Evolutionary conservation across 2,329 filamentous ascomycete genomes (phyloP), one percentile per base, ranked within the genome.

Genomic region (Sporothrix brasiliensis): DNA sequence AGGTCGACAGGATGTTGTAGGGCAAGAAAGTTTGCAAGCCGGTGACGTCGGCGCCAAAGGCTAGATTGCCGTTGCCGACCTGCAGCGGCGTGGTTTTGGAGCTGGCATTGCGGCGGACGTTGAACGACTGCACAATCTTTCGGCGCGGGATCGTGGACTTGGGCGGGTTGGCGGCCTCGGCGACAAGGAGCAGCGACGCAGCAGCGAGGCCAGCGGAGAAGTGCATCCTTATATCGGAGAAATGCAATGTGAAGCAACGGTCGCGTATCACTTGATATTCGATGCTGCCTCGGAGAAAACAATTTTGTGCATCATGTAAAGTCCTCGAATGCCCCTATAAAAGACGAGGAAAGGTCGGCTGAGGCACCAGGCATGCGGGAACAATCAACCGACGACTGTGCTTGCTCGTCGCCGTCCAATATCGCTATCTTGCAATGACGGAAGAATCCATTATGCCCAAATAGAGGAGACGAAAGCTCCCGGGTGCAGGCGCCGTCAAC

Each of bases 11-110:
- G 2, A 79, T 83, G n/a, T 78, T 81, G 72, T 82, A 84, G 1
- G 81, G 81, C 34, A 78, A 79, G 72, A 84, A 84, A 1, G 81
- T 83, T 73, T 83, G 81, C 66, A 84, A 75, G 7, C 83, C 83
- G 0, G 82, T 84, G 3, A 83, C 77, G 73, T 84, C 83, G 14
- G 80, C 82, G 5, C 80, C 81, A 69, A 84, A 84, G 4, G 82
- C 83, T 72, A 84, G 83, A 74, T 84, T 83, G 19, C 83, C 82
- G 73, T 84, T 84, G 41, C 82, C 83, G 2, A 84, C 82, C 72
- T 84, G 82, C 50, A 88, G 77, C 0, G 86, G 86, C 11, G 86
- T 87, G 24, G 82, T 82, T 19, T 77, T 74, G 3, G 84, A 84
- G 70, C 81, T 84, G 53, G 78, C 79, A 76, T 81, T 85, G 21